Evolutionary conservation across 2,329 filamentous ascomycete genomes (phyloP).

Genomic region (Drechslera avenae): DNA sequence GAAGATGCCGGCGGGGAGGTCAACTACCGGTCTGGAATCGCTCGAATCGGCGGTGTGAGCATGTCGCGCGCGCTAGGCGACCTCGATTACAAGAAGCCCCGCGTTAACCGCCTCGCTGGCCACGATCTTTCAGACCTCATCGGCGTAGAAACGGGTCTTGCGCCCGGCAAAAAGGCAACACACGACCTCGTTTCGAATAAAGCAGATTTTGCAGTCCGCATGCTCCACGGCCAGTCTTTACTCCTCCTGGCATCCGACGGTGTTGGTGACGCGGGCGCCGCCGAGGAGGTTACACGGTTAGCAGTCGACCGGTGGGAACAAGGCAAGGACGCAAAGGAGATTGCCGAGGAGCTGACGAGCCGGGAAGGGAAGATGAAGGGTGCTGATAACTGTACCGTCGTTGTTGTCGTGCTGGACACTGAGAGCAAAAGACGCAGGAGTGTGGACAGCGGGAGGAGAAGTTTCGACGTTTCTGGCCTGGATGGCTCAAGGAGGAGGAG

Average conservation of each 20-base stretch:
- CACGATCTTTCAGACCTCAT: conserved; percentile 31
- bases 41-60: conserved; percentile 31
- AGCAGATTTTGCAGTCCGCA: conserved; percentile 26
- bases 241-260: conserved; percentile 32
- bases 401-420: conserved; percentile 26
- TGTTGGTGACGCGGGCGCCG: conserved; percentile 26
- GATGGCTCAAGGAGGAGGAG: conserved; percentile 10
- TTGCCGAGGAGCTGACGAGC: conserved; percentile 23
- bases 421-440: conserved; percentile 16
- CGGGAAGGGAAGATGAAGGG: conserved; percentile 18
- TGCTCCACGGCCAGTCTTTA: conserved; percentile 23
- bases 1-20: conserved; percentile 31
- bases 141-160: conserved; percentile 32
- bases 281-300: conserved; percentile 22
- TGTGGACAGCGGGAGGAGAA: conserved; percentile 12
- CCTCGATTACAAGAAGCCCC: conserved; percentile 29
- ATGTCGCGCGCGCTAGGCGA: conserved; percentile 34
- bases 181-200: conserved; percentile 31
- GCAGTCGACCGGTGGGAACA: conserved; percentile 22
- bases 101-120: conserved; percentile 31
- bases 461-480: conserved; percentile 10
- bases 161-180: conserved; percentile 26
- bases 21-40: conserved; percentile 28
- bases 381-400: conserved; percentile 32
- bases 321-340: conserved; percentile 21